Percentiles rank a stretch among this genome's conserved stretches.
These are phyloP conservation scores for Cymodocea nodosa DNA, from an alignment of 116 monocot genomes.

Conservation along the genomic window DNA sequence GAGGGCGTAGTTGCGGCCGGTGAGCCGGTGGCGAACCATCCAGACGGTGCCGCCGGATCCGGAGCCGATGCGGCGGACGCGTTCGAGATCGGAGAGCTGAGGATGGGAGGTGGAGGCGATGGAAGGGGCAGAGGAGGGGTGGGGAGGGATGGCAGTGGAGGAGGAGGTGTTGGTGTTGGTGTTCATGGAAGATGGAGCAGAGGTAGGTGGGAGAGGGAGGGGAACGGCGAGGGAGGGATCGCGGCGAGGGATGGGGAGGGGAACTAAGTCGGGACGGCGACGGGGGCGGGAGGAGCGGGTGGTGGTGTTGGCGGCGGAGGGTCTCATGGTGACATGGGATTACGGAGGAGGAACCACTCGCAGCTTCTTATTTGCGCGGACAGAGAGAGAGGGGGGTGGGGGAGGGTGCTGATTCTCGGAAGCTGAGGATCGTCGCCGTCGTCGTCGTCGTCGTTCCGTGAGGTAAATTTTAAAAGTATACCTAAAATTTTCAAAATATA, in stretches of 20 bases:
- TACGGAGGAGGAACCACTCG: background rate
- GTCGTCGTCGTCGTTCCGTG: too few relatives aligned
- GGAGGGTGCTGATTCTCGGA: background rate
- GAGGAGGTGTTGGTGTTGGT: constrained; percentile 3
- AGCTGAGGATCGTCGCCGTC: too few relatives aligned
- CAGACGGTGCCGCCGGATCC: constrained; percentile 41
- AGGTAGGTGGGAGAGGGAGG: constrained; percentile 10
- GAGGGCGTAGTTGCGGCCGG: constrained; percentile 19
- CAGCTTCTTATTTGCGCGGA: too few relatives aligned
- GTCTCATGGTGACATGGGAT: background rate
- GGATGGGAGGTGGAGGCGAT: background rate
- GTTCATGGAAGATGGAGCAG: background rate
- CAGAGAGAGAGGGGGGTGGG: too few relatives aligned
- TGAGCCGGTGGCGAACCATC: constrained; percentile 35
- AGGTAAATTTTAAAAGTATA: too few relatives aligned
- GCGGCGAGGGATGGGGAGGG: background rate
- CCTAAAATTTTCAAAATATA: too few relatives aligned
- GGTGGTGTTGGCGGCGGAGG: background rate
- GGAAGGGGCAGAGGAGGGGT: background rate
- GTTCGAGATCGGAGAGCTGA: constrained; percentile 26
- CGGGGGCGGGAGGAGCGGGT: background rate
- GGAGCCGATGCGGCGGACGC: constrained; percentile 28
- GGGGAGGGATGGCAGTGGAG: background rate
- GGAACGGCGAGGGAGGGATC: constrained; percentile 5
- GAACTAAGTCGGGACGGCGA: background rate